These are phyloP conservation scores for Pichia membranifaciens DNA, from an alignment of 805 yeast genomes.

Conservation along the genomic window DNA sequence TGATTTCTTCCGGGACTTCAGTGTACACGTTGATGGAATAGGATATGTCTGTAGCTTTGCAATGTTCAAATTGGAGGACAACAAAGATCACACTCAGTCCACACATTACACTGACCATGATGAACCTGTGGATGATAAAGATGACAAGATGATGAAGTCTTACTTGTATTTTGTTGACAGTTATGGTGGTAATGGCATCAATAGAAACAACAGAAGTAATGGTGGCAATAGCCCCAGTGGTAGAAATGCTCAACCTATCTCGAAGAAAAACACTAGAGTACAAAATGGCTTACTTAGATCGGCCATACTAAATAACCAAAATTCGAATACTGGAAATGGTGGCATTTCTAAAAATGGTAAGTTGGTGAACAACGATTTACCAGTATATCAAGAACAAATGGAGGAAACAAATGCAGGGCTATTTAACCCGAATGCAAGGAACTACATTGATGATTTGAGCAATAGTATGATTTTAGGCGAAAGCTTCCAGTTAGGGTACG, in stretches of 20 bases:
- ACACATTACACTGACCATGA: constrained; percentile 45
- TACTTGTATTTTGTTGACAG: constrained; percentile 83
- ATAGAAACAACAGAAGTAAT: neutral
- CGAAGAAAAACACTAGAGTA: neutral
- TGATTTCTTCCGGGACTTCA: constrained; percentile 85
- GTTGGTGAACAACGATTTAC: neutral
- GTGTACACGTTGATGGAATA: constrained; percentile 87
- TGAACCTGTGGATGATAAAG: constrained; percentile 45
- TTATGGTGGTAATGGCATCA: constrained; percentile 48
- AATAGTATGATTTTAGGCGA: constrained; percentile 37
- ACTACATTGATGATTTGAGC: constrained; percentile 22
- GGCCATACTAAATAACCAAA: constrained; percentile 21
- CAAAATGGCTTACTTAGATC: constrained; percentile 20
- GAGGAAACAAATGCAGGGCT: constrained; percentile 30
- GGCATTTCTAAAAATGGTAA: constrained; percentile 5
- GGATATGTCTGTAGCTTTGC: constrained; percentile 95
- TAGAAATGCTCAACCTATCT: neutral
- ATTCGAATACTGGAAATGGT: constrained; percentile 5
- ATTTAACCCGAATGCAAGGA: constrained; percentile 20
- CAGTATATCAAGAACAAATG: constrained; percentile 10
- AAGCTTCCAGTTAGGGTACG: constrained; percentile 36
- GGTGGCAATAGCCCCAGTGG: neutral
- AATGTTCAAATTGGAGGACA: constrained; percentile 75
- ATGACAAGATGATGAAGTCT: constrained; percentile 88
- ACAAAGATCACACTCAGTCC: constrained; percentile 19